Percentiles rank a stretch among this genome's conserved stretches.
Evolutionary conservation across 148 eudicot species (phyloP).

Genomic region (Limonium bicolor): DNA sequence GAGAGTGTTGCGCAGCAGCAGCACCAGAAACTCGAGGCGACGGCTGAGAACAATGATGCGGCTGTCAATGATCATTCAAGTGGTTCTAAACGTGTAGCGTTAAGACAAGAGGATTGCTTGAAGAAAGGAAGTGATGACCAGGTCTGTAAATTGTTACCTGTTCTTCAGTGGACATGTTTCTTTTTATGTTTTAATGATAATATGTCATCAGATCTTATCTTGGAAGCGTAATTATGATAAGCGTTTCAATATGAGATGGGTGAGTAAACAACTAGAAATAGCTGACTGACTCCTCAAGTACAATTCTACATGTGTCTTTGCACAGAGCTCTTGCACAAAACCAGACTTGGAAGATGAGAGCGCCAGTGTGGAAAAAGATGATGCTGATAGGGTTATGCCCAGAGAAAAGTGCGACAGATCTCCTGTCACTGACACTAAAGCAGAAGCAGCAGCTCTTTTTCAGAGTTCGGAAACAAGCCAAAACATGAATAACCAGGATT

Average conservation of each 20-base stretch:
- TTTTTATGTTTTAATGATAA: background rate
- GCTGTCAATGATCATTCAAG: conserved; percentile 62
- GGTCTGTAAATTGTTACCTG: conserved; percentile 23
- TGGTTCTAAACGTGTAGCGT: conserved; percentile 42
- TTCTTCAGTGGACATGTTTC: background rate
- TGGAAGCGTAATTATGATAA: background rate
- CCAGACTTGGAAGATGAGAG: conserved; percentile 42
- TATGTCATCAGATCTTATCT: background rate
- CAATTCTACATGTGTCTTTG: conserved; percentile 7
- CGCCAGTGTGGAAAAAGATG: conserved; percentile 16
- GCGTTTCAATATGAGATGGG: background rate
- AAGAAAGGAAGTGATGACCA: conserved; percentile 93
- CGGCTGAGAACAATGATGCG: conserved; percentile 87
- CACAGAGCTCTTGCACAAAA: conserved; percentile 84
- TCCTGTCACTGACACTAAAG: conserved; percentile 12
- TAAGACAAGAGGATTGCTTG: conserved; percentile 35
- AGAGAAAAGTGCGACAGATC: conserved; percentile 15
- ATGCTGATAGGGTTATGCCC: conserved; percentile 14
- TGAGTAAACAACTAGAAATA: background rate
- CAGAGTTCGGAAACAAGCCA: conserved; percentile 9
- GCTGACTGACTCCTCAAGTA: conserved; percentile 4
- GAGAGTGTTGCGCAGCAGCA: conserved; percentile 41
- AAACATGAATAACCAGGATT: conserved; percentile 13
- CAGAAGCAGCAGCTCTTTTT: too few relatives aligned
- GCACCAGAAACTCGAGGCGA: conserved; percentile 46